These are phyloP conservation scores for Apiospora saccharicola DNA, from an alignment of 2,329 filamentous ascomycete genomes.

Conservation along the genomic window DNA sequence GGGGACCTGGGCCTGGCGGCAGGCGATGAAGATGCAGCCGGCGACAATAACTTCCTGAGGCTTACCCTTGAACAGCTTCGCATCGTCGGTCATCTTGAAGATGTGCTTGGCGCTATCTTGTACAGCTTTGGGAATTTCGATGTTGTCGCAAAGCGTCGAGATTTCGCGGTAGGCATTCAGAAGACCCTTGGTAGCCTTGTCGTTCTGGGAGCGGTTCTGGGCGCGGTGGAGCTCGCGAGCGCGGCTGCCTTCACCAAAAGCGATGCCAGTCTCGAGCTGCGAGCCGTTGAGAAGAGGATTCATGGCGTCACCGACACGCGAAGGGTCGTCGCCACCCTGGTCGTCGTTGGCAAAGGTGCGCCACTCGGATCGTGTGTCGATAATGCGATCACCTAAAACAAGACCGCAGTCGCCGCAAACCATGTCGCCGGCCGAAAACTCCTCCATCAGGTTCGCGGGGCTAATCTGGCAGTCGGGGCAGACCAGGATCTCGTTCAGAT, in stretches of 20 bases:
- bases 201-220: conserved; percentile 74
- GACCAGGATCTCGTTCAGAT: conserved; percentile 84
- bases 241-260: conserved; percentile 77
- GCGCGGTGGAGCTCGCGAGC: conserved; percentile 74
- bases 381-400: conserved; percentile 87
- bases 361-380: conserved; percentile 98
- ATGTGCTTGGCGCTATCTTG: conserved; percentile 92
- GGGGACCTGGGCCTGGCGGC: conserved; percentile 84
- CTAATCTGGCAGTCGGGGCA: conserved; percentile 91
- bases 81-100: conserved; percentile 93
- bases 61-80: conserved; percentile 94
- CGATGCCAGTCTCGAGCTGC: conserved; percentile 88
- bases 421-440: conserved; percentile 90
- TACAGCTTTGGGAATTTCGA: conserved; percentile 80
- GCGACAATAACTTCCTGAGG: conserved; percentile 92
- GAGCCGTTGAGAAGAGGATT: conserved; percentile 91
- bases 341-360: conserved; percentile 99
- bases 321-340: conserved; percentile 94
- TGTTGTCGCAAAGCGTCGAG: conserved; percentile 83
- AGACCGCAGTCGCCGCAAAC: conserved; percentile 92
- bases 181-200: conserved; percentile 84
- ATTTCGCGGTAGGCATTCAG: conserved; percentile 91
- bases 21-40: conserved; percentile 96
- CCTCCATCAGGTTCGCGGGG: conserved; percentile 92
- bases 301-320: conserved; percentile 93